Base-by-base conservation (phyloP, 2,329 filamentous ascomycete genomes). In the Ophiostoma perfectum region DNA sequence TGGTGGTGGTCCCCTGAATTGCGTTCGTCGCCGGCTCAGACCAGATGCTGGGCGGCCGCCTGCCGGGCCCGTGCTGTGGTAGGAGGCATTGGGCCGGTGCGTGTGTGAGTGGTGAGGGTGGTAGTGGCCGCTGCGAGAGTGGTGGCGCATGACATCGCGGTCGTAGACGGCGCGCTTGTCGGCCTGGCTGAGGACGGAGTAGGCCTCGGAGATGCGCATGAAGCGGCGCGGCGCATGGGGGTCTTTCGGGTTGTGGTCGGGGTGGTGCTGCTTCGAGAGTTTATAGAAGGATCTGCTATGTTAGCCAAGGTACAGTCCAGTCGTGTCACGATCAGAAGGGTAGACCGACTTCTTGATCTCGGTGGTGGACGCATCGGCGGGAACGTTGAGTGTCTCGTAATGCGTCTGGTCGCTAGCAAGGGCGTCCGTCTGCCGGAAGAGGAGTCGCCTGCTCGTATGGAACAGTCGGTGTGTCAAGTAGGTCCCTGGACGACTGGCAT, bases 201-300 rank as follows among this genome's bases (percentile, higher is more conserved):
- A 97, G 73, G 93, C 93, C 76, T 95, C 90, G 76, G 87, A 90
- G 76, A 97, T 90, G 73, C 87, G 84, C 78, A 93, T 87, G 83
- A 97, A 99, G 76, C 89, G 90, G 69, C 86, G 80, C 4, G 88
- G 83, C 71, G 93, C 90, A 69, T 80, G 76, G 4, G 91, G 90
- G 78, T 97, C 90, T 73, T 85, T 76, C 70, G 84, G 91, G 82
- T 98, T 96, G 76, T 88, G 88, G 83, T 99, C 95, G 0, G 95
- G 95, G 79, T 99, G 95, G 83, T 97, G 90, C 67, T 85, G 81
- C 80, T 97, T 96, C 75, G 93, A 97, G 77, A 98, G 90, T 70
- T 84, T 80, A 83, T 97, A 98, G 85, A 97, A 99, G 73, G 86
- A 86, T 74, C 86, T 88, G 69, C 41, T 4, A 14, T 1, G 66